Evolutionary conservation across 768 basidiomycete genomes (phyloP).

Genomic region (Pseudohyphozyma bogoriensis): DNA sequence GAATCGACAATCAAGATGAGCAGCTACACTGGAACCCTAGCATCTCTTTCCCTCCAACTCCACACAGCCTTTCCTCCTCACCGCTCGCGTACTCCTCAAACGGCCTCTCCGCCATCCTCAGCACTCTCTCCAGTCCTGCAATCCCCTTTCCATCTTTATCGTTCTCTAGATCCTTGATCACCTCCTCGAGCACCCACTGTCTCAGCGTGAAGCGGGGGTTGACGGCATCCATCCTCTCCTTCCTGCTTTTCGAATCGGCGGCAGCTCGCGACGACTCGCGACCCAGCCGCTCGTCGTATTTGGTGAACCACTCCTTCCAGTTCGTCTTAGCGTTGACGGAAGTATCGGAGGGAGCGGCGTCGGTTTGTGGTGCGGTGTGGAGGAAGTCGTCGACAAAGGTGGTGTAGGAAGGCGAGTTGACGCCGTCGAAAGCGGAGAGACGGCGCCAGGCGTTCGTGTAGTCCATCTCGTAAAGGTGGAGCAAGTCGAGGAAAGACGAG

Average conservation of each 20-base stretch:
- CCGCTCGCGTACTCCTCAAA: slow-evolving; percentile 70
- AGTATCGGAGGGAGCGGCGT: neutral
- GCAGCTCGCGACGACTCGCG: slow-evolving; percentile 12
- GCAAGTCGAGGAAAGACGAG: slow-evolving; percentile 60
- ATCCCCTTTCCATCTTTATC: slow-evolving; percentile 47
- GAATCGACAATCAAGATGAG: neutral
- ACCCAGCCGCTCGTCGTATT: slow-evolving; percentile 48
- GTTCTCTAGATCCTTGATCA: slow-evolving; percentile 64
- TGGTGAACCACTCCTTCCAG: slow-evolving; percentile 33
- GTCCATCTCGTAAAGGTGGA: slow-evolving; percentile 68
- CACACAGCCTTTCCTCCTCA: slow-evolving; percentile 39
- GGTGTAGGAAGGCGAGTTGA: slow-evolving; percentile 16
- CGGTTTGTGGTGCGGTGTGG: slow-evolving; percentile 5
- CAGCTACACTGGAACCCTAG: slow-evolving; percentile 33
- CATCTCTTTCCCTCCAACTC: slow-evolving; percentile 18
- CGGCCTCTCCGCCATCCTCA: slow-evolving; percentile 81
- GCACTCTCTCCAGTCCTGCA: slow-evolving; percentile 57
- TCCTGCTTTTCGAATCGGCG: slow-evolving; percentile 36
- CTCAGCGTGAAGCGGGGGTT: slow-evolving; percentile 89
- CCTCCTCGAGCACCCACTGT: slow-evolving; percentile 94
- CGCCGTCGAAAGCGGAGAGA: slow-evolving; percentile 55
- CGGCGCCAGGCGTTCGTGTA: slow-evolving; percentile 76
- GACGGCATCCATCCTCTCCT: slow-evolving; percentile 47
- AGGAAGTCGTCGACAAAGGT: slow-evolving; percentile 30
- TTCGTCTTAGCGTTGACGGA: slow-evolving; percentile 6